Base-by-base conservation (phyloP, 805 yeast genomes). In the Wickerhamomyces kurtzmanii region DNA sequence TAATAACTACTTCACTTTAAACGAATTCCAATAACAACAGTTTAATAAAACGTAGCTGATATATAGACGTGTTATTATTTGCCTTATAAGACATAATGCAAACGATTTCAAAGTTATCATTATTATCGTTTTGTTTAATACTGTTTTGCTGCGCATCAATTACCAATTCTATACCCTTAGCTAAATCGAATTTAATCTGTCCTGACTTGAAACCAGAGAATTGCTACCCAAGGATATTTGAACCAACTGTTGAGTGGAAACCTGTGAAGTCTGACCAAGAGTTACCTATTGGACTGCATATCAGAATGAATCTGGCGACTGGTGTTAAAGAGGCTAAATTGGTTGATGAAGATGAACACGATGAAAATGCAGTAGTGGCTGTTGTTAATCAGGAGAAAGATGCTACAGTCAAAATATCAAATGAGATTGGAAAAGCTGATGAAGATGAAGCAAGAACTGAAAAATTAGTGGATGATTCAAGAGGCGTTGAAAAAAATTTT, bases 211-310 rank as follows among this genome's bases (percentile, higher is more conserved):
- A 62, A 28, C 57, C 63, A 2, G 33, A 43, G 1, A 68, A 72
- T 34, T 81, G 89, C 42, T 80, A 80, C 43, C 80, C 83, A 1
- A 53, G 54, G 23, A 35, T 68, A 3, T 85, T 86, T 45, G 68
- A 53, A 21, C 81, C 96, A 1, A 53, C 75, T 0, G 35, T 46
- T 2, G 71, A 79, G 37, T 87, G 95, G 94, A 73, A 75, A 54
- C 45, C 46, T 2, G 68, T 87, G 5, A 62, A 55, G 39, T 76
- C 69, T 26, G 85, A 76, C n/a, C 95, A 84, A 43, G 63, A 68
- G 6, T 63, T 87, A 4, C 94, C 96, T 1, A 70, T 69, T 6
- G 97, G 96, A 10, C 31, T 49, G 17, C 87, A 82, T 49, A 71
- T 86, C 9, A 62, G 83, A 38, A 42, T 87, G 39, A 77, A 84